A percentile compares a stretch with the other conserved stretches of the same genome.
These are phyloP conservation scores for Lentinula aciculospora DNA, from an alignment of 768 basidiomycete genomes.

Conservation along the genomic window DNA sequence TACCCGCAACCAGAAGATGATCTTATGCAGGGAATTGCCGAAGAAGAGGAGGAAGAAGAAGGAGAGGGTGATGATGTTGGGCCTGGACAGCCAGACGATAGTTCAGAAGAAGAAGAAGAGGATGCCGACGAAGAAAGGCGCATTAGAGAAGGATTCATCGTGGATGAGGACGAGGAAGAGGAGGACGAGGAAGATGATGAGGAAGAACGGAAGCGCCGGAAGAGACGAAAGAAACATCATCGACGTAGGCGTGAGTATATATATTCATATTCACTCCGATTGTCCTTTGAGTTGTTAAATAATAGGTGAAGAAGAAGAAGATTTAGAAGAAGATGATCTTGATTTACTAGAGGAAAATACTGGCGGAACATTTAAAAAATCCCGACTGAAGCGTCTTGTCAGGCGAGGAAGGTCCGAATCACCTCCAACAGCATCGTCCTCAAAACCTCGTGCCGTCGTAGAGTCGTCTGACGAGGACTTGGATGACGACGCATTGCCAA, in stretches of 20 bases:
- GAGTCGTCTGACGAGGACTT: slow-evolving; percentile 80
- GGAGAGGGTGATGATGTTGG: slow-evolving; percentile 51
- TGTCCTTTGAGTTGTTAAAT: slow-evolving; percentile 8
- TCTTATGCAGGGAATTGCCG: slow-evolving; percentile 51
- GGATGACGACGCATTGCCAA: slow-evolving; percentile 48
- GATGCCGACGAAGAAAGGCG: slow-evolving; percentile 82
- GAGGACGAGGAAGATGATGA: slow-evolving; percentile 69
- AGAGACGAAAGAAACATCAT: slow-evolving; percentile 64
- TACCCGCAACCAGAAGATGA: slow-evolving; percentile 42
- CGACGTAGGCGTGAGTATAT: slow-evolving; percentile 39
- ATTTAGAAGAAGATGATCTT: slow-evolving; percentile 91
- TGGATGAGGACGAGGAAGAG: slow-evolving; percentile 84
- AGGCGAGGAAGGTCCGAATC: slow-evolving; percentile 71
- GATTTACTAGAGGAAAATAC: slow-evolving; percentile 88
- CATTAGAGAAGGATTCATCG: slow-evolving; percentile 88
- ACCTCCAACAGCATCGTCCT: slow-evolving; percentile 56
- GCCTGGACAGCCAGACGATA: slow-evolving; percentile 63
- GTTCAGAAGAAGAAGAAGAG: slow-evolving; percentile 86
- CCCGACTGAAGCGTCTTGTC: slow-evolving; percentile 59
- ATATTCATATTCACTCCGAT: slow-evolving; percentile 7
- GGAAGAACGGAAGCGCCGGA: slow-evolving; percentile 53
- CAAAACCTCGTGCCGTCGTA: slow-evolving; percentile 51
- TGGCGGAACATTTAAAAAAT: slow-evolving; percentile 68
- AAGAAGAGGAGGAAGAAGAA: slow-evolving; percentile 36
- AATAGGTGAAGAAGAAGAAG: slow-evolving; percentile 45